A percentile compares a stretch with the other conserved stretches of the same genome.
These are phyloP conservation scores for Camelina neglecta DNA, from an alignment of 345 rosid species.

Conservation along the genomic window DNA sequence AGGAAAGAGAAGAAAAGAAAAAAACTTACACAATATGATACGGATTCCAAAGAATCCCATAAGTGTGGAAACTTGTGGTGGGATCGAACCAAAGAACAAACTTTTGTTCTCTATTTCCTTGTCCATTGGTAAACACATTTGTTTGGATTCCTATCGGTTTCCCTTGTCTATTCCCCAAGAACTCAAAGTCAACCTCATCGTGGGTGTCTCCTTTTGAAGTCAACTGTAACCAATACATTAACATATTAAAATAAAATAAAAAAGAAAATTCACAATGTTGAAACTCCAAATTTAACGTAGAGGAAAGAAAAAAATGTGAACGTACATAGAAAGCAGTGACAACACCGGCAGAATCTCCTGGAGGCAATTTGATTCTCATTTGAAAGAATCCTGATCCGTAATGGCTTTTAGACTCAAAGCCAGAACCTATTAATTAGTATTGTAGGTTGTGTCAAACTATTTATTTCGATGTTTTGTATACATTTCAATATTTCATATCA, in stretches of 20 bases:
- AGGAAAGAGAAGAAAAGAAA: no score
- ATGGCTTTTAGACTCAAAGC: slow-evolving; percentile 51
- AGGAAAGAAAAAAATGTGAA: no score
- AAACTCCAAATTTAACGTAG: background rate
- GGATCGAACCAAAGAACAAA: slow-evolving; percentile 33
- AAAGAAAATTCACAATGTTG: background rate
- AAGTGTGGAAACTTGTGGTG: background rate
- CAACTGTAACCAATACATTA: slow-evolving; percentile 24
- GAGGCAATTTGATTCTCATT: slow-evolving; percentile 53
- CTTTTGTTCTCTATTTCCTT: slow-evolving; percentile 68
- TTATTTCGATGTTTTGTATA: background rate
- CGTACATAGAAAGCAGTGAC: slow-evolving; percentile 60
- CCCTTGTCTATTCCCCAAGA: slow-evolving; percentile 66
- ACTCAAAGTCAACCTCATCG: slow-evolving; percentile 80
- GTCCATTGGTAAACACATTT: slow-evolving; percentile 58
- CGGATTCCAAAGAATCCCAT: background rate
- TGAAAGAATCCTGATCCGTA: slow-evolving; percentile 61
- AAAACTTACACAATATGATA: background rate
- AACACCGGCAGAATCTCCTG: slow-evolving; percentile 59
- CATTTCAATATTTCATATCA: background rate
- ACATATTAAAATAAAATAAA: background rate
- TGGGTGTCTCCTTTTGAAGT: slow-evolving; percentile 52
- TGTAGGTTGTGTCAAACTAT: background rate
- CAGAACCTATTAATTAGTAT: background rate
- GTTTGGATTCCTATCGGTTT: slow-evolving; percentile 63